A percentile compares a stretch with the other conserved stretches of the same genome.
These are phyloP conservation scores for Podospora appendiculata DNA, from an alignment of 495 filamentous ascomycete genomes.

Conservation along the genomic window DNA sequence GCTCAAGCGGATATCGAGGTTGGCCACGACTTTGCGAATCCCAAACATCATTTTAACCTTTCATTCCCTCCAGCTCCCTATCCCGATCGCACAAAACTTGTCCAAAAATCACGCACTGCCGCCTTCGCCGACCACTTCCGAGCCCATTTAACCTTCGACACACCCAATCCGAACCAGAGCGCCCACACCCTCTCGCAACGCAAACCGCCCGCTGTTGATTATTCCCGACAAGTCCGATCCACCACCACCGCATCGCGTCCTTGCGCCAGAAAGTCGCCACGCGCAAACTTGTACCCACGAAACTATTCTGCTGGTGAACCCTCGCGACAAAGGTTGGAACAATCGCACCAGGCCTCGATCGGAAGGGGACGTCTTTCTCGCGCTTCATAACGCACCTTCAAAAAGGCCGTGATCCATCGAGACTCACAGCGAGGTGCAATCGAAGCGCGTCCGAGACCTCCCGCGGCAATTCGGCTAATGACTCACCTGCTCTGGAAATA, in stretches of 20 bases:
- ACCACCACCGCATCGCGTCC: background rate
- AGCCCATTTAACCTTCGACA: background rate
- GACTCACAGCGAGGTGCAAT: slow-evolving; percentile 78
- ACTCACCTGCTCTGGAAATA: slow-evolving; percentile 92
- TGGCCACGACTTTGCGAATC: no score
- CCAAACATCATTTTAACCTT: no score
- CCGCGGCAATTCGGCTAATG: slow-evolving; percentile 55
- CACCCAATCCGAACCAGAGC: background rate
- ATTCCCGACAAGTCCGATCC: background rate
- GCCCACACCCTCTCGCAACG: background rate
- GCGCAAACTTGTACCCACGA: background rate
- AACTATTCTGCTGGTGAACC: background rate
- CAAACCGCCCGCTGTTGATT: background rate
- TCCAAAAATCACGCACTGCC: no score
- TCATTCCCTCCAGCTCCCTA: no score
- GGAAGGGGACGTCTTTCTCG: slow-evolving; percentile 16
- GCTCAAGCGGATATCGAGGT: background rate
- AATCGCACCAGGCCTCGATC: no score
- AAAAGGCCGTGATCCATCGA: slow-evolving; percentile 75
- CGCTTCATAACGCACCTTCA: slow-evolving; percentile 55
- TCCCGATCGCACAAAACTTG: no score
- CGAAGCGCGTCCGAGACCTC: slow-evolving; percentile 47
- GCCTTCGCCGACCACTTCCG: background rate
- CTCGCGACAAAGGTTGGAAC: no score
- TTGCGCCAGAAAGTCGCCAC: background rate